Conservation (phyloP, 192 early-diverging fungal genomes). For the Haplosporangium gracile region DNA sequence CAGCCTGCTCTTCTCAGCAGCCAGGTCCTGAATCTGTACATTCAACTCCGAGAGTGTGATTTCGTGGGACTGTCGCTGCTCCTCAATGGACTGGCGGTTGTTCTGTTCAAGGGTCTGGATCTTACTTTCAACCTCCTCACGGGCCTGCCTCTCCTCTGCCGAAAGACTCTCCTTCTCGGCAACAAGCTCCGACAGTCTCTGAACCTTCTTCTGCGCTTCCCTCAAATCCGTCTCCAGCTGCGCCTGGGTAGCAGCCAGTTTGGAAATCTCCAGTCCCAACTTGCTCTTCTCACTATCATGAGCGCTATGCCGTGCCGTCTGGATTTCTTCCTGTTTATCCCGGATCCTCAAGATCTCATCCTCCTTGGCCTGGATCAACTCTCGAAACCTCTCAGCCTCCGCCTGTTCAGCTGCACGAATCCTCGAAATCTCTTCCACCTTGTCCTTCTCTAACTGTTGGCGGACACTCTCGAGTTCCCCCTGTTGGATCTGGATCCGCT, state of each 20-base stretch:
- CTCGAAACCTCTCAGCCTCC: neutral
- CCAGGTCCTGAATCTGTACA: constrained; percentile 5
- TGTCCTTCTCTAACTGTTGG: neutral
- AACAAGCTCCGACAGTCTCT: neutral
- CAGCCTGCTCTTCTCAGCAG: neutral
- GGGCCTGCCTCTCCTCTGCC: neutral
- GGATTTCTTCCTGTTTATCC: neutral
- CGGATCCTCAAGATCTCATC: neutral
- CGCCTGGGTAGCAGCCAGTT: neutral
- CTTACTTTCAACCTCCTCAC: constrained; percentile 22
- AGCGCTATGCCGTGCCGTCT: neutral
- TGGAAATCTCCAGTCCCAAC: neutral
- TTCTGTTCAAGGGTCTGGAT: neutral
- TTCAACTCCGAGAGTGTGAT: constrained; percentile 1
- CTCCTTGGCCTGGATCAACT: neutral
- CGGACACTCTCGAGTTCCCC: neutral
- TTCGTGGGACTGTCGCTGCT: neutral
- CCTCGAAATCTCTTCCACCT: neutral
- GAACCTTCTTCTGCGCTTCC: constrained; percentile 5
- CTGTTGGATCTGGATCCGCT: neutral
- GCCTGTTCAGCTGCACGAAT: neutral
- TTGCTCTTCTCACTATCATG: neutral
- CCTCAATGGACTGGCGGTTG: neutral
- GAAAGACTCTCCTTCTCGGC: neutral
- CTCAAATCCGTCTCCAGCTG: constrained; percentile 9